Conservation (phyloP, 768 basidiomycete species). For the Lyophyllum semitale region DNA sequence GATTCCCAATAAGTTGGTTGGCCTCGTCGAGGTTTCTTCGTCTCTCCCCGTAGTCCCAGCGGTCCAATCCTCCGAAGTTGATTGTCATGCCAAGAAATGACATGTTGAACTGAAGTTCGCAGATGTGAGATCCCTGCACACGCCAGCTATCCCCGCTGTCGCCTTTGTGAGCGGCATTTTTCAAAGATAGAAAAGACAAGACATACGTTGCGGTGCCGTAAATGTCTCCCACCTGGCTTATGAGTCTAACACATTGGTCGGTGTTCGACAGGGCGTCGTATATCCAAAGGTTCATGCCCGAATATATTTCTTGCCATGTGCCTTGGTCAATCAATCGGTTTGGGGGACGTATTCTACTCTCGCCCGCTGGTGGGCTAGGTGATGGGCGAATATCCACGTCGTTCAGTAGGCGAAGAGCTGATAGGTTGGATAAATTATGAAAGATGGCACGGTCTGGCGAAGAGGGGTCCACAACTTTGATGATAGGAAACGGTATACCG, state of each 20-base stretch:
- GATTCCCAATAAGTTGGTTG: background rate
- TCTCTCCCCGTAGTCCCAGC: conserved; percentile 69
- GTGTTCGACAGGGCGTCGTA: conserved; percentile 68
- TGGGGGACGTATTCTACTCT: conserved; percentile 46
- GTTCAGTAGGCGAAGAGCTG: conserved; percentile 67
- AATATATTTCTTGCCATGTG: conserved; percentile 76
- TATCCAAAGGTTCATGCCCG: conserved; percentile 71
- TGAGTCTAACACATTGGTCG: conserved; percentile 69
- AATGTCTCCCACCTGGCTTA: conserved; percentile 59
- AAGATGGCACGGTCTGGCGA: conserved; percentile 43
- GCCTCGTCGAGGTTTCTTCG: conserved; percentile 66
- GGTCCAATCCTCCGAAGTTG: conserved; percentile 75
- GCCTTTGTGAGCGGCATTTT: background rate
- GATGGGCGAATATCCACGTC: conserved; percentile 66
- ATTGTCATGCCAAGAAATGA: conserved; percentile 62
- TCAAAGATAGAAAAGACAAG: background rate
- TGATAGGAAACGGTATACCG: conserved; percentile 33
- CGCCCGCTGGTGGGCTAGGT: conserved; percentile 46
- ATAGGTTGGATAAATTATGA: conserved; percentile 60
- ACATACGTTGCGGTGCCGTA: conserved; percentile 82
- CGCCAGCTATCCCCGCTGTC: conserved; percentile 83
- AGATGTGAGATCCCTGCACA: conserved; percentile 66
- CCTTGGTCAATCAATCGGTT: conserved; percentile 62
- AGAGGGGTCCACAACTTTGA: conserved; percentile 51
- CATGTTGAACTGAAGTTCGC: conserved; percentile 73